These are phyloP conservation scores for Plantago elongata DNA, from an alignment of 257 asterid species.

Conservation along the genomic window DNA sequence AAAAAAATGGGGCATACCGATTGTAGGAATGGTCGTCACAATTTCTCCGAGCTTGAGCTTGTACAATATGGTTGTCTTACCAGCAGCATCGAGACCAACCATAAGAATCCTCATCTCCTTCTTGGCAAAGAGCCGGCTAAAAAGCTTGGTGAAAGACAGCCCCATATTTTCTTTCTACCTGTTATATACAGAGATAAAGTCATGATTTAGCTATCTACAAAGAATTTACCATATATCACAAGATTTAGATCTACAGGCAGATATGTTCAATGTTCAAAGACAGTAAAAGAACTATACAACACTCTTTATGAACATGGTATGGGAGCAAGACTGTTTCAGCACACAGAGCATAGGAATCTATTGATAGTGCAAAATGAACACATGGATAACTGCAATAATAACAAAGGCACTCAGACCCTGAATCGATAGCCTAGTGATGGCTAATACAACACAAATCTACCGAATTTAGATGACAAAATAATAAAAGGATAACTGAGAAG, in stretches of 20 bases:
- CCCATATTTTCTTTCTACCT: constrained; percentile 25
- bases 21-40: constrained; percentile 34
- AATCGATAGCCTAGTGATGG: too few relatives aligned
- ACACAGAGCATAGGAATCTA: too few relatives aligned
- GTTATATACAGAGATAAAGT: constrained; percentile 15
- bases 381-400: not conserved
- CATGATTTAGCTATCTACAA: not conserved
- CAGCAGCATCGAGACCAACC: constrained; percentile 42
- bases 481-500: too few relatives aligned
- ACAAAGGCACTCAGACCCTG: too few relatives aligned
- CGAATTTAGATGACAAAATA: too few relatives aligned
- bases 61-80: constrained; percentile 37
- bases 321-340: too few relatives aligned
- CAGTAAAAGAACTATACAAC: not conserved
- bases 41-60: constrained; percentile 38
- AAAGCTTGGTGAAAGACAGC: constrained; percentile 35
- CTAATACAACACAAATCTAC: too few relatives aligned
- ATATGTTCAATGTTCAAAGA: not conserved
- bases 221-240: not conserved
- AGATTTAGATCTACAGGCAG: not conserved
- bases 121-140: constrained; percentile 35
- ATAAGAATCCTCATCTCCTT: constrained; percentile 34
- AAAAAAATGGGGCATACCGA: constrained; percentile 20
- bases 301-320: not conserved
- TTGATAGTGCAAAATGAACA: not conserved